Conservation (phyloP, 2,329 filamentous ascomycete species). For the Aphanoascus verrucosus region DNA sequence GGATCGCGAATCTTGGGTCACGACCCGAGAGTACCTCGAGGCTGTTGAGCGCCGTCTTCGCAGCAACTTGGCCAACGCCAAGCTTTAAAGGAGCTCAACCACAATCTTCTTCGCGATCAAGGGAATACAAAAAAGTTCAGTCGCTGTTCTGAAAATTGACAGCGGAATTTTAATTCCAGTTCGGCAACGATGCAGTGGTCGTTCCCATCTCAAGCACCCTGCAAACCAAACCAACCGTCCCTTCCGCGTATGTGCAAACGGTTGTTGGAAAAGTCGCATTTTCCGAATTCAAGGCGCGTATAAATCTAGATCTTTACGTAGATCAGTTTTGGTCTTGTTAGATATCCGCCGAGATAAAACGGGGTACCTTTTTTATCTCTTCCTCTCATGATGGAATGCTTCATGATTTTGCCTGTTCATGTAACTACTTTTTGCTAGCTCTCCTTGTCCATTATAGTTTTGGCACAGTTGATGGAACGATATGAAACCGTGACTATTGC, state of each 20-base stretch:
- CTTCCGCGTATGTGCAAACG: neutral
- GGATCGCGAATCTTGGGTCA: constrained; percentile 74
- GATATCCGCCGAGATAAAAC: neutral
- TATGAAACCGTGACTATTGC: neutral
- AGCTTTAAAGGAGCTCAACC: constrained; percentile 6
- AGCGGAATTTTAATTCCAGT: neutral
- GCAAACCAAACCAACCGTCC: neutral
- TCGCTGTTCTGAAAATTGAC: too few relatives aligned
- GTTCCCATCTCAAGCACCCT: neutral
- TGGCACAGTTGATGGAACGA: neutral
- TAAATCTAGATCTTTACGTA: constrained; percentile 2
- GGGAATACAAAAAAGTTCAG: neutral
- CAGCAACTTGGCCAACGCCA: constrained; percentile 46
- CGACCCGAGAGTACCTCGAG: constrained; percentile 80
- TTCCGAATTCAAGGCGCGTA: neutral
- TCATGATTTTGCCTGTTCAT: constrained; percentile 4
- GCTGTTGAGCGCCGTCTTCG: constrained; percentile 88
- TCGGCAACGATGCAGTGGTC: neutral
- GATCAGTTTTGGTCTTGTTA: constrained; percentile 5
- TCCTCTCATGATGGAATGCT: neutral
- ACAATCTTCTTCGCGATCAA: neutral
- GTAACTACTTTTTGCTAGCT: neutral
- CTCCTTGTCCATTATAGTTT: neutral
- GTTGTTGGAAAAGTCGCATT: neutral
- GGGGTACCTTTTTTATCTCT: neutral